Percentiles rank a stretch among this genome's conserved stretches.
phyloP scores from a whole-genome alignment of 768 basidiomycete species.

The Sporobolomyces roseus region DNA sequence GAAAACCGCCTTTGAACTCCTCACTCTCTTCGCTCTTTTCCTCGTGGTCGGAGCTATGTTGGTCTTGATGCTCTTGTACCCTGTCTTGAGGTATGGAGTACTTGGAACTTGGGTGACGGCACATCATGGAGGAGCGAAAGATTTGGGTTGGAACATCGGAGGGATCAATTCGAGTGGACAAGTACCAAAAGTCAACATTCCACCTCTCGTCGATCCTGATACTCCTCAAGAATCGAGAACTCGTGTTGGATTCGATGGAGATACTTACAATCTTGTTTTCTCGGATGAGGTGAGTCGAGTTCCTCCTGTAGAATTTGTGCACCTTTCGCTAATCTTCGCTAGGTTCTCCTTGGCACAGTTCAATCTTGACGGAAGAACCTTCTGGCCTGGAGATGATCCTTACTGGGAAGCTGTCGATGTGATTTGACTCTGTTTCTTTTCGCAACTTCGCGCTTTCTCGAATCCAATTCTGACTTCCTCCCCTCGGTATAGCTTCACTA shows the following conservation, averaged over 20 bases:
- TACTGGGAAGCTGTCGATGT: constrained; percentile 53
- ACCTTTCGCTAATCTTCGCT: constrained; percentile 37
- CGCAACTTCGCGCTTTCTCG: not conserved
- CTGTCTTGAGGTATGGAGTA: constrained; percentile 52
- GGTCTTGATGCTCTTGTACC: constrained; percentile 80
- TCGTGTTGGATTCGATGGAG: constrained; percentile 61
- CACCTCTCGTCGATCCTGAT: constrained; percentile 66
- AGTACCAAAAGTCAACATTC: constrained; percentile 69
- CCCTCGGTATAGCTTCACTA: not conserved
- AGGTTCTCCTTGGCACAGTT: constrained; percentile 49
- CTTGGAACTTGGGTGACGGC: constrained; percentile 4
- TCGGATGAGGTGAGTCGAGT: constrained; percentile 62
- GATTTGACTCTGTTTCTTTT: constrained; percentile 39
- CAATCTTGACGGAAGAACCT: constrained; percentile 66
- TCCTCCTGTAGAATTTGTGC: constrained; percentile 11
- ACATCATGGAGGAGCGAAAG: not conserved
- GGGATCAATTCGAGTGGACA: constrained; percentile 82
- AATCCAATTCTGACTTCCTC: not conserved
- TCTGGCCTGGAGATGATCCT: constrained; percentile 57
- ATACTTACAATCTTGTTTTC: constrained; percentile 74
- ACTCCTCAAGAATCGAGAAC: constrained; percentile 56
- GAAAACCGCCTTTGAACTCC: constrained; percentile 76
- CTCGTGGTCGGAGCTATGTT: constrained; percentile 66
- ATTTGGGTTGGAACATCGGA: constrained; percentile 69
- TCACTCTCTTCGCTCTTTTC: constrained; percentile 67